Evolutionary conservation across 2,329 filamentous ascomycete genomes (phyloP).

Genomic region (Stylonectria norvegica): DNA sequence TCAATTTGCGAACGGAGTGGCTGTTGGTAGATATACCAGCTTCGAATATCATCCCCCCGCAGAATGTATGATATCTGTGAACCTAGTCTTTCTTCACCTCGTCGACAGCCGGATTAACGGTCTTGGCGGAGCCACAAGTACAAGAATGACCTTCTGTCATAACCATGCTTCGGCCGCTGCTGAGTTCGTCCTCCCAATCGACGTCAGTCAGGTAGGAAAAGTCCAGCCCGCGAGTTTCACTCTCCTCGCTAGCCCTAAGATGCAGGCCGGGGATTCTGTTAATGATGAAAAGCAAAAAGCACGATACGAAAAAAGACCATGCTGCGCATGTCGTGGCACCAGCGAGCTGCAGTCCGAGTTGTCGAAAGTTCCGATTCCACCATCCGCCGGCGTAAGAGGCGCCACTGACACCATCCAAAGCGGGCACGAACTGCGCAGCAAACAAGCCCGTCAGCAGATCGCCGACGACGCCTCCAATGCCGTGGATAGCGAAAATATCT

Average conservation of each 20-base stretch:
- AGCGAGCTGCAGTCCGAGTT: conserved; percentile 56
- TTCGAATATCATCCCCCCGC: too few relatives aligned
- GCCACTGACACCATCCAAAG: conserved; percentile 48
- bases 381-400: conserved; percentile 45
- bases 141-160: conserved; percentile 15
- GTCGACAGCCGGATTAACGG: not conserved
- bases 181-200: conserved; percentile 22
- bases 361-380: conserved; percentile 50
- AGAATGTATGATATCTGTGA: too few relatives aligned
- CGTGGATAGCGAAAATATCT: conserved; percentile 59
- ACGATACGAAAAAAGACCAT: conserved; percentile 53
- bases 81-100: not conserved
- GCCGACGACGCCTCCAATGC: conserved; percentile 56
- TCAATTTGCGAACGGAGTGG: too few relatives aligned
- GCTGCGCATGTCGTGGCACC: conserved; percentile 53
- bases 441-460: conserved; percentile 57
- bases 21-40: too few relatives aligned
- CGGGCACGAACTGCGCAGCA: conserved; percentile 46
- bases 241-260: conserved; percentile 52
- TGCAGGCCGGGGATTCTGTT: conserved; percentile 57
- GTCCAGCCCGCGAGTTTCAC: conserved; percentile 52
- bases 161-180: conserved; percentile 14
- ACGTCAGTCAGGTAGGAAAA: conserved; percentile 28
- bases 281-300: conserved; percentile 51
- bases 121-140: conserved; percentile 4